phyloP scores from a whole-genome alignment of 306 rosid genomes.

The Gleditsia sinensis region DNA sequence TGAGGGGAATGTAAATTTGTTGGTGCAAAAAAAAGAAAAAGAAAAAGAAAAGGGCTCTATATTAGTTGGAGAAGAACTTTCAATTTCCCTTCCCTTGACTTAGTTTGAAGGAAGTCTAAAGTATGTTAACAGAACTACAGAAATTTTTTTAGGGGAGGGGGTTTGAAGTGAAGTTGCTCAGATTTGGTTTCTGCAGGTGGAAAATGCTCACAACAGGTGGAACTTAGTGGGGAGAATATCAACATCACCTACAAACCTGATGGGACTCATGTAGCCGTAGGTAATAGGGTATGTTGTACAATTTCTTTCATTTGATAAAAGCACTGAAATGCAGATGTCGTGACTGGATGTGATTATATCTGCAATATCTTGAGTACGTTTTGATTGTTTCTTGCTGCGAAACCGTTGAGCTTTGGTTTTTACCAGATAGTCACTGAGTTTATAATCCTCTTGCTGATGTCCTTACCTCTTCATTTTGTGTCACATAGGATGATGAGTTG shows the following conservation, averaged over 20 bases:
- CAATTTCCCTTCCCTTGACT: no score
- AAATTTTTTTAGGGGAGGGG: not conserved
- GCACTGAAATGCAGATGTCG: not conserved
- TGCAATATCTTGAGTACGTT: not conserved
- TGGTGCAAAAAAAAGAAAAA: no score
- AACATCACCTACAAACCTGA: slow-evolving; percentile 70
- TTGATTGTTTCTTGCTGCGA: slow-evolving; percentile 18
- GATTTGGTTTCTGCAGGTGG: slow-evolving; percentile 43
- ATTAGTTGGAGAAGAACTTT: no score
- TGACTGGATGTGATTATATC: slow-evolving; percentile 15
- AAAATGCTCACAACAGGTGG: slow-evolving; percentile 58
- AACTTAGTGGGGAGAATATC: slow-evolving; percentile 65
- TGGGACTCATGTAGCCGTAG: slow-evolving; percentile 60
- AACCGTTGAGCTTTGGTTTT: slow-evolving; percentile 9
- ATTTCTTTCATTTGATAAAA: not conserved
- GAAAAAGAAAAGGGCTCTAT: no score
- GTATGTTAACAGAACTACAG: no score
- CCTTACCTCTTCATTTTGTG: no score
- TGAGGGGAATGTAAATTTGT: not conserved
- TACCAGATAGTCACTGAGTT: no score
- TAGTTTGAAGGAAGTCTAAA: no score
- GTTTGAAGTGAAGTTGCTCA: not conserved
- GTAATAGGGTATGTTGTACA: slow-evolving; percentile 51
- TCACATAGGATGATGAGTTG: slow-evolving; percentile 89
- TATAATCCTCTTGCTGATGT: slow-evolving; percentile 14